These are phyloP conservation scores for Thielaviopsis ethacetica DNA, from an alignment of 2,329 filamentous ascomycete species.

Conservation along the genomic window DNA sequence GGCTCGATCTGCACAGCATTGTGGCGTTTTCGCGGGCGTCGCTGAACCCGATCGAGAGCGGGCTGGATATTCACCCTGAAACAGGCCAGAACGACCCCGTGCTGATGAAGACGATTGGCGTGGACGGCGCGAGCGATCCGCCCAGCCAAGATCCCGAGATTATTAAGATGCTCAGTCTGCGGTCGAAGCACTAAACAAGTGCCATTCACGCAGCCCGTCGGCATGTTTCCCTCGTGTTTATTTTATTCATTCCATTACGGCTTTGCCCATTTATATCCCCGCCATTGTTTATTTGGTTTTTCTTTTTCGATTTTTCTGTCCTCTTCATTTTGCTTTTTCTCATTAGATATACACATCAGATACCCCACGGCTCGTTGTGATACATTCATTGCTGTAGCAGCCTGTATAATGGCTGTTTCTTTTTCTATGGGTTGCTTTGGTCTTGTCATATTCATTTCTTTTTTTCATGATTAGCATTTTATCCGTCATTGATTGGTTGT, in stretches of 20 bases:
- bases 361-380: not conserved
- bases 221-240: not conserved
- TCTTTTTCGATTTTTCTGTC: not conserved
- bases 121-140: slow-evolving; percentile 17
- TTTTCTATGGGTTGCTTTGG: not conserved
- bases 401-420: not conserved
- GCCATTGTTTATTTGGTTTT: not conserved
- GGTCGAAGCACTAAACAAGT: slow-evolving; percentile 1
- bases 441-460: not conserved
- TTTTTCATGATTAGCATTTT: not conserved
- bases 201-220: not conserved
- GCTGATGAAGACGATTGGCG: slow-evolving; percentile 17
- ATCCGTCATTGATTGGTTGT: not conserved
- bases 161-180: slow-evolving; percentile 15
- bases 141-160: slow-evolving; percentile 25
- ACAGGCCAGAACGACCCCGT: slow-evolving; percentile 25
- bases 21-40: slow-evolving; percentile 20
- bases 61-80: slow-evolving; percentile 25
- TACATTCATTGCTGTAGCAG: not conserved
- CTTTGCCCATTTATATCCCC: not conserved
- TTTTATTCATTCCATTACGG: not conserved
- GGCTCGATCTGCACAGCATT: slow-evolving; percentile 18
- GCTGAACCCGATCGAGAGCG: slow-evolving; percentile 15
- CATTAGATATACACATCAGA: slow-evolving; percentile 3
- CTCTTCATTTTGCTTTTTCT: not conserved